Base-by-base conservation (phyloP, 192 early-diverging fungal genomes). In the Phlyctochytrium bullatum region DNA sequence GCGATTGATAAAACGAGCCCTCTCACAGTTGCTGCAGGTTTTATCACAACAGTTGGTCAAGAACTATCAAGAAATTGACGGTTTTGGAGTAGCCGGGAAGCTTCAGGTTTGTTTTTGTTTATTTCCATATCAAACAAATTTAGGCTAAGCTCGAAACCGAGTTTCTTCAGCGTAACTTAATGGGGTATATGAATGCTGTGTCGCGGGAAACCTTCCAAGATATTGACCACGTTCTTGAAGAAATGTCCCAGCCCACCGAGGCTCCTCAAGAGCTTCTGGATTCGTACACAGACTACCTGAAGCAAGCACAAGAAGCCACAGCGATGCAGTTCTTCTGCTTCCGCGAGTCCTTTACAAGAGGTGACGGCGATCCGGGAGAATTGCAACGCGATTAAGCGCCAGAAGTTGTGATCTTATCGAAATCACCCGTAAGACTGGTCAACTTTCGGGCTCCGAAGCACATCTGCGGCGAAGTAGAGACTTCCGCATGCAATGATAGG, bases 31-130 rank as follows among this genome's bases (percentile, higher is more conserved):
- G 36, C 67, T 93, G 6, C 81, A 81, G 25, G 80, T 78, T 51
- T 83, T 98, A 74, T 88, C 88, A 2, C 86, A 89, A 59, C 90
- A 94, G 65, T 79, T 96, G 68, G 78, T 97, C 23, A 83, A 87
- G 51, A 79, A 83, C 62, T 92, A 94, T 61, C 84, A 91, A 32
- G 69, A 83, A 51, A 84, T 97, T 4, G 93, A 94, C 62, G 66
- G 81, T 57, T 98, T 95, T 73, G 92, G 93, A 64, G 89, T 87
- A 66, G 91, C 89, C 32, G 96, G 96, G 4, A 92, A 94, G 89
- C 73, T 97, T 51, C 96, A 96, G 81, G 86, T 86, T 73, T n/a
- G 31, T 51, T 36, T n/a, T 23, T 58, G 34, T 33, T 4, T 20
- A 52, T 16, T 14, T 28, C n/a, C 17, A 30, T 14, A 34, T 61